These are phyloP conservation scores for Mortierella sp. DNA, from an alignment of 371 early-diverging fungal species.

Conservation along the genomic window DNA sequence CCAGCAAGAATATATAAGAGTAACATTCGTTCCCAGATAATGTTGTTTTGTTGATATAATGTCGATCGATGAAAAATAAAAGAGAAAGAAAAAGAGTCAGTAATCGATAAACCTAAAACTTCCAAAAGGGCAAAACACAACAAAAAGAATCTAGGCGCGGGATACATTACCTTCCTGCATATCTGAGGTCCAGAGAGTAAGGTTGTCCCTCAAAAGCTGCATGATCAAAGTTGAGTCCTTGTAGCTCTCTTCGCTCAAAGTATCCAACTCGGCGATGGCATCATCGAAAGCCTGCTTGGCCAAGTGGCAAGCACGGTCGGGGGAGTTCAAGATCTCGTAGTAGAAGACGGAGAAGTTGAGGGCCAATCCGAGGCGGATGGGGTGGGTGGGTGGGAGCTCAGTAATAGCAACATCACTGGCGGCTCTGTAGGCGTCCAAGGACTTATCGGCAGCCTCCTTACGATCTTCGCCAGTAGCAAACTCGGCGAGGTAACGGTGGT, in stretches of 20 bases:
- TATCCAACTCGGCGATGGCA: constrained; percentile 99
- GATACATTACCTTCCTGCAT: constrained; percentile 81
- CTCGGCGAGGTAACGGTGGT: constrained; percentile 99
- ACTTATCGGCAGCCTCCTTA: constrained; percentile 88
- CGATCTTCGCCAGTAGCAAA: constrained; percentile 91
- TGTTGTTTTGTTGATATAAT: background rate
- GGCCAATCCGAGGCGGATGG: constrained; percentile 99
- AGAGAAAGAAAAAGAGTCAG: background rate
- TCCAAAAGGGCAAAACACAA: no score
- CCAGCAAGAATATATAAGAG: background rate
- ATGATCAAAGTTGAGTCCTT: constrained; percentile 99
- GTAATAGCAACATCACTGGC: constrained; percentile 97
- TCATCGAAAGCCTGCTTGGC: constrained; percentile 99
- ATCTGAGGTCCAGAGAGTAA: constrained; percentile 99
- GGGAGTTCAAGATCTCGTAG: constrained; percentile 99
- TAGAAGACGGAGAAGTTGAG: constrained; percentile 99
- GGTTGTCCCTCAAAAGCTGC: constrained; percentile 99
- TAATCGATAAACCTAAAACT: background rate
- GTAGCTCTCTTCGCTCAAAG: constrained; percentile 99
- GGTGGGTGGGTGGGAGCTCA: constrained; percentile 97
- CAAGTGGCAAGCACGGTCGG: constrained; percentile 98
- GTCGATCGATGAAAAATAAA: background rate
- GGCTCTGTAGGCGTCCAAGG: constrained; percentile 96
- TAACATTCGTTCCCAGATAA: background rate
- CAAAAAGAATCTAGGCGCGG: constrained; percentile 1